Base-by-base conservation (phyloP, 192 early-diverging fungal genomes). In the Mortierella hygrophila region DNA sequence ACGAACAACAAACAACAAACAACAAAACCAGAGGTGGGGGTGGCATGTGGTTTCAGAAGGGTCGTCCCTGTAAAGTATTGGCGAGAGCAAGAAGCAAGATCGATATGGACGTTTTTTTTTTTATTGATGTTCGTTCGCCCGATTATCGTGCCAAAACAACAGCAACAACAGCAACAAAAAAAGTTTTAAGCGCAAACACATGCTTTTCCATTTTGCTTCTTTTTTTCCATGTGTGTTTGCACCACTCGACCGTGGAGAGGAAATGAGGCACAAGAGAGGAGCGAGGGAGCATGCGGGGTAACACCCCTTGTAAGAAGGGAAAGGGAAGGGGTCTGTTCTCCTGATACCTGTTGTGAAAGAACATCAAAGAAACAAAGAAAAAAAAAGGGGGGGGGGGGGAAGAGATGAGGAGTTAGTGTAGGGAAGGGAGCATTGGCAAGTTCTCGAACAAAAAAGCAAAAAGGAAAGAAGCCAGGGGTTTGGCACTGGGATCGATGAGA, bases 391-490 rank as follows among this genome's bases (percentile, higher is more conserved):
- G 32, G 40, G 11, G 26, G 13, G 57, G n/a, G 29, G 8, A 32
- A 13, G 60, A 65, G 20, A 29, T 21, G 41, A 11, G 26, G 13
- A 46, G 23, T 26, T 2, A 71, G 41, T 37, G 23, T 23, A 21
- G 11, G 10, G 26, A n/a, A 41, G n/a, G n/a, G 60, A 65, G 60
- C 60, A 32, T 26, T 35, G 29, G 60, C 60, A 65, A 65, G 60
- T 65, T 65, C 29, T 65, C 60, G 60, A 65, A 65, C 60, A 65
- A 65, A 65, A 65, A 55, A 5, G 38, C 54, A 55, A 65, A 32
- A 60, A 60, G 4, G 6, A 60, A 60, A n/a, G n/a, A 26, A 23
- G 23, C 6, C 18, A 55, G 20, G 9, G 38, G 38, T 40, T 40
- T 40, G n/a, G 55, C 4, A n/a, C 26, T 60, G 60, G 29, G 9